Evolutionary conservation across 2,329 filamentous ascomycete species (phyloP), one percentile per base, ranked within the genome.

Genomic region (Scedosporium minutisporum): DNA sequence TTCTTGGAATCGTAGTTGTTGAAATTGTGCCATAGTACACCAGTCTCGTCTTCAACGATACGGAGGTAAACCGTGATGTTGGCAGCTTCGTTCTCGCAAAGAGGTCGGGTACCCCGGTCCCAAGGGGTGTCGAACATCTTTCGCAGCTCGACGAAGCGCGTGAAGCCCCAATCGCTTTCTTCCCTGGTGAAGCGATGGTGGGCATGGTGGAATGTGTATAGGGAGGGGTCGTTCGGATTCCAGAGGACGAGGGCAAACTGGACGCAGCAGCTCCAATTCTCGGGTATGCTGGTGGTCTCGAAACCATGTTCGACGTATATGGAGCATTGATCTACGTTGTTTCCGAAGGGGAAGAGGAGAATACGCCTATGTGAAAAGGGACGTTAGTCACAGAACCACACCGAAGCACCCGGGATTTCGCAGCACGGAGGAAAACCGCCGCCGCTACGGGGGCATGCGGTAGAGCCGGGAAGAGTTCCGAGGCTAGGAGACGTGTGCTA

Each of bases 1-100:
- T 95, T 96, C 78, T 97, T 99, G n/a, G 95, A 97, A 73, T 99
- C 93, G 73, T 99, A 99, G 76, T 93, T 93, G 72, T 86, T 82
- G 74, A 96, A 93, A 75, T 91, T 95, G 76, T 96, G 91, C 91
- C 91, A 96, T 64, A 96, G 73, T 4, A 95, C 91, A 62, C 91
- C 91, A 1, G 91, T 96, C 66, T 93, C 91, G 69, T 96, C 91
- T 70, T 95, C 90, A 58, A 95, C 86, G 59, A 95, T 80, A 61
- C 91, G 84, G 57, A 96, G 82, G 69, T 91, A 96, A 62, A 90
- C 91, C 0, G 90, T 95, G 70, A 96, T 87, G 70, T 90, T 91
- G 69, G 87, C 89, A 6, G 79, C 76, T 63, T 93, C 89, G 69
- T 90, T 85, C 71, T 96, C 90, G 18, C 92, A 83, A 67, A 96